These are phyloP conservation scores for Cadophora malorum DNA, from an alignment of 2,329 filamentous ascomycete species.

Conservation along the genomic window DNA sequence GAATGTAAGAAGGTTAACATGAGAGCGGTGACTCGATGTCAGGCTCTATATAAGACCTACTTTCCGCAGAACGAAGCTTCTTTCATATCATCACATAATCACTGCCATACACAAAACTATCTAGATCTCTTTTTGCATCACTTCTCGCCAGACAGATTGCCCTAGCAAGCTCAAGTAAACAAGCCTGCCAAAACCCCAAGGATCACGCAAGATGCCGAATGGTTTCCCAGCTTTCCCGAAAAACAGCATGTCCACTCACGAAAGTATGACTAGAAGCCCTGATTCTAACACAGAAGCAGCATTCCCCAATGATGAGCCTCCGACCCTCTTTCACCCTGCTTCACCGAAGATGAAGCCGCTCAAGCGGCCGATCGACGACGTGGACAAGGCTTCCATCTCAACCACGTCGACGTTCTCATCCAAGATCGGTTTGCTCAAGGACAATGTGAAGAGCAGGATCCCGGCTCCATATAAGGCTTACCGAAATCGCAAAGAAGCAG, in stretches of 20 bases:
- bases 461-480: conserved; percentile 27
- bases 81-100: background rate
- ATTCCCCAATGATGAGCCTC: conserved; percentile 37
- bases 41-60: conserved; percentile 2
- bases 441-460: conserved; percentile 35
- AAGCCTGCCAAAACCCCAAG: background rate
- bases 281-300: conserved; percentile 25
- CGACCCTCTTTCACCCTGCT: conserved; percentile 38
- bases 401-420: conserved; percentile 41
- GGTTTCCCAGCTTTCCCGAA: conserved; percentile 31
- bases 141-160: background rate
- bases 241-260: conserved; percentile 25
- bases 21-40: conserved; percentile 5
- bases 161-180: conserved; percentile 6
- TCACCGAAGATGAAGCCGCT: conserved; percentile 35
- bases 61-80: background rate
- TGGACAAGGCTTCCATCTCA: conserved; percentile 36
- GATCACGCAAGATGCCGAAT: conserved; percentile 27
- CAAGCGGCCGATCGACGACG: conserved; percentile 25
- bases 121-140: background rate
- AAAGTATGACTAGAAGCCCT: background rate
- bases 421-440: conserved; percentile 38
- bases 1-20: background rate
- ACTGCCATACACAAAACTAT: background rate
- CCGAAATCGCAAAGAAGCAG: conserved; percentile 27